Percentiles rank a stretch among this genome's conserved stretches.
phyloP scores from a whole-genome alignment of 2,329 filamentous ascomycete genomes.

The Fusarium neocosmosporiellum region DNA sequence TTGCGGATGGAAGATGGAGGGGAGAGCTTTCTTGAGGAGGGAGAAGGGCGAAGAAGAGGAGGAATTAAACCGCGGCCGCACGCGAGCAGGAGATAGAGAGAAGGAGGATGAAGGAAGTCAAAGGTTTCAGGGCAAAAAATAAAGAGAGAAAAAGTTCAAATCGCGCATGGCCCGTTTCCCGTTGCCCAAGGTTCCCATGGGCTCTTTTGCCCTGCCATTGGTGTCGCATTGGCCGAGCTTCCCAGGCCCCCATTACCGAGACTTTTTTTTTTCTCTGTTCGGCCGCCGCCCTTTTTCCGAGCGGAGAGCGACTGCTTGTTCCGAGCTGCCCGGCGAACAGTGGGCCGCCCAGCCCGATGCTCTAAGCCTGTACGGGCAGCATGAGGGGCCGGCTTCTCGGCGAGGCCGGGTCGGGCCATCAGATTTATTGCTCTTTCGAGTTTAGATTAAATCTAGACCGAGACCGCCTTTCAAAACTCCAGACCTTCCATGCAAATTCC shows the following conservation, averaged over 20 bases:
- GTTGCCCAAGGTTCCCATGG: conserved; percentile 28
- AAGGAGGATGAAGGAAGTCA: conserved; percentile 8
- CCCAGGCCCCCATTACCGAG: conserved; percentile 23
- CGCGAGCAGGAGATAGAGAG: conserved; percentile 15
- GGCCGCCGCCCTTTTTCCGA: conserved; percentile 40
- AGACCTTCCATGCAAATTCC: neutral
- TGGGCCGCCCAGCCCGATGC: conserved; percentile 4
- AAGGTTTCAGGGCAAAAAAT: conserved; percentile 27
- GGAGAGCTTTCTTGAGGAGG: conserved; percentile 29
- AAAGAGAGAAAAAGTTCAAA: conserved; percentile 17
- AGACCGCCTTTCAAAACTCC: conserved; percentile 2
- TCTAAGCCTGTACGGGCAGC: conserved; percentile 13
- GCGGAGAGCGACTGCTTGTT: conserved; percentile 34
- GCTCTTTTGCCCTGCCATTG: conserved; percentile 20
- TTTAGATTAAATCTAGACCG: conserved; percentile 3
- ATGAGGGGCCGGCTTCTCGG: conserved; percentile 21
- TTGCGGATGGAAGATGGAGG: conserved; percentile 16
- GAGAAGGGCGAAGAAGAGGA: conserved; percentile 8
- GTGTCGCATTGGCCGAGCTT: conserved; percentile 39
- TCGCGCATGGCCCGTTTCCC: conserved; percentile 14
- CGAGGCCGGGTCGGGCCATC: conserved; percentile 11
- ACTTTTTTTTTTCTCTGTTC: conserved; percentile 26
- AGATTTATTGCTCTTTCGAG: conserved; percentile 10
- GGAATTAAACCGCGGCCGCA: conserved; percentile 20
- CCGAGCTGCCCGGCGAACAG: conserved; percentile 34